phyloP scores from a whole-genome alignment of 768 basidiomycete species.

The Leccinum olivaceopallidum region DNA sequence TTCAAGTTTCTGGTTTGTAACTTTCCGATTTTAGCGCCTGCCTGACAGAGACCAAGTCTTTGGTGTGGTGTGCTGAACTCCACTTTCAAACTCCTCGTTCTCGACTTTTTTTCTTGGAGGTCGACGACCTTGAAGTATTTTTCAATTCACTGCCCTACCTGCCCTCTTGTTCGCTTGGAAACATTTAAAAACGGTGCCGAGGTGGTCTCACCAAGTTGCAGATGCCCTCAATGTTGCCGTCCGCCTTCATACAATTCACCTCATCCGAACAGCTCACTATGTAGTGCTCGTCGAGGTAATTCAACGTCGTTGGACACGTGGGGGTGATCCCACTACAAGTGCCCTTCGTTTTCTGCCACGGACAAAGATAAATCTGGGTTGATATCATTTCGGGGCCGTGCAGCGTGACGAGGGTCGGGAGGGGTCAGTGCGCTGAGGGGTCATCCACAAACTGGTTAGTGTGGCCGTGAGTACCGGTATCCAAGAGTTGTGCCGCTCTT shows the following conservation, averaged over 20 bases:
- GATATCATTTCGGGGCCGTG: no score
- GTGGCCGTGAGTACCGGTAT: not conserved
- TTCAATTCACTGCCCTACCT: no score
- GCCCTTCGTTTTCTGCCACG: not conserved
- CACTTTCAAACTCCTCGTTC: not conserved
- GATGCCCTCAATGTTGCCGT: not conserved
- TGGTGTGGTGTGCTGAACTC: not conserved
- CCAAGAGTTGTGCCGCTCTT: not conserved
- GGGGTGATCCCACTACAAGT: not conserved
- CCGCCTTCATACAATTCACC: not conserved
- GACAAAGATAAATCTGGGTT: not conserved
- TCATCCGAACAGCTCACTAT: not conserved
- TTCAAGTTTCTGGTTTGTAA: not conserved
- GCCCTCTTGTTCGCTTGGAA: not conserved
- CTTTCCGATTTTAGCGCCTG: constrained; percentile 1
- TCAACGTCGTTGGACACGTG: not conserved
- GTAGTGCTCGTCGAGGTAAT: not conserved
- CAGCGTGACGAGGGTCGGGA: not conserved
- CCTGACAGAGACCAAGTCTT: not conserved
- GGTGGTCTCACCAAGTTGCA: not conserved
- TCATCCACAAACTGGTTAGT: not conserved
- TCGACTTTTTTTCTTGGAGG: not conserved
- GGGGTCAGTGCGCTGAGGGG: not conserved
- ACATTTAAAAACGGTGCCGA: not conserved
- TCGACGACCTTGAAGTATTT: not conserved